These are phyloP conservation scores for Neurospora africana DNA, from an alignment of 495 filamentous ascomycete species.

Conservation along the genomic window DNA sequence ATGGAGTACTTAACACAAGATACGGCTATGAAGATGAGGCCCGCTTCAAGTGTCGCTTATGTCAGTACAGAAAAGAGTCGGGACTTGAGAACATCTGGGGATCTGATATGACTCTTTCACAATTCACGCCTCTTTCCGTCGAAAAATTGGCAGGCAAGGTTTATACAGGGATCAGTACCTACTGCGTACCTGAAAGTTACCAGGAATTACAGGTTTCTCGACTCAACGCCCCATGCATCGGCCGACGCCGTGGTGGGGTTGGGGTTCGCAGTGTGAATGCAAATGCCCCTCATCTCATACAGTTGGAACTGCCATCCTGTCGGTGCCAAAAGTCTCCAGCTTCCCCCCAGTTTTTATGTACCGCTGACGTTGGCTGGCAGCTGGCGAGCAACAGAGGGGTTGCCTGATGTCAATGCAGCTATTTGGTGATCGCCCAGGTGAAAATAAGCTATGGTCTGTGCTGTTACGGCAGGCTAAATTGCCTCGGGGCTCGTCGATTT, in stretches of 20 bases:
- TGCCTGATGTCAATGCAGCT: neutral
- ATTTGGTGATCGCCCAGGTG: neutral
- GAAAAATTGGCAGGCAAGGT: neutral
- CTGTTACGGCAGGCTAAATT: neutral
- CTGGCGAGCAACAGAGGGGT: neutral
- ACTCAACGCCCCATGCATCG: neutral
- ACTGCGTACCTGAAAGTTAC: neutral
- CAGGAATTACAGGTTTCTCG: neutral
- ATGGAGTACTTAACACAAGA: neutral
- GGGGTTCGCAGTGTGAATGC: neutral
- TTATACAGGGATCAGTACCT: neutral
- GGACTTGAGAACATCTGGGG: neutral
- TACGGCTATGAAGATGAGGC: neutral
- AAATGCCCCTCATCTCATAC: neutral
- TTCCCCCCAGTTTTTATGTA: neutral
- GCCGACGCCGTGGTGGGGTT: neutral
- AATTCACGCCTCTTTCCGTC: neutral
- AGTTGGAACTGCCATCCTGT: neutral
- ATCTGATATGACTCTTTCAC: neutral
- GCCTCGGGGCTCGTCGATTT: neutral
- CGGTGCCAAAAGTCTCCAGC: neutral
- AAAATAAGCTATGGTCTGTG: slow-evolving; percentile 24
- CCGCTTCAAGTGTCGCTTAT: neutral
- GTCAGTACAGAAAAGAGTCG: neutral
- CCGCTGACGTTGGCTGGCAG: neutral